Conservation (phyloP, 75 land plant genomes). For the Cryptomeria japonica region DNA sequence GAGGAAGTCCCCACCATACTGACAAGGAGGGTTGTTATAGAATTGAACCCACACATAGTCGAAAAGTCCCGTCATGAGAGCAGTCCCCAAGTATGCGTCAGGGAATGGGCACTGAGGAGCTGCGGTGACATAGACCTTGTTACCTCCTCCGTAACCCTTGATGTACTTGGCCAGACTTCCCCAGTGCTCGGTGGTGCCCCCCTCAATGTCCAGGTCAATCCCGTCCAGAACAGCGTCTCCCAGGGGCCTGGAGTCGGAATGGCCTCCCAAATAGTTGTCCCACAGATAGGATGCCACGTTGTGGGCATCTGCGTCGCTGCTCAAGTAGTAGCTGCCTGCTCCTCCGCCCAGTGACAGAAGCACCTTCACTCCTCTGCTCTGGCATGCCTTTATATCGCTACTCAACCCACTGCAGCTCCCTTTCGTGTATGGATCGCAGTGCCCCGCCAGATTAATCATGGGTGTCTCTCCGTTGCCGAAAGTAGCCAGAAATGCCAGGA, state of each 20-base stretch:
- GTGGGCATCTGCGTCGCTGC: too few species aligned
- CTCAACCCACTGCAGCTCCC: too few species aligned
- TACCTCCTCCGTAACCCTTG: neutral
- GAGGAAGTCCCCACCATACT: too few species aligned
- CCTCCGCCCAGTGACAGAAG: too few species aligned
- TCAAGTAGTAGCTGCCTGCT: too few species aligned
- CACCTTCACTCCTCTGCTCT: too few species aligned
- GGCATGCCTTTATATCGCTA: too few species aligned
- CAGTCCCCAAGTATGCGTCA: constrained; percentile 20
- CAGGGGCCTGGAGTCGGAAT: constrained; percentile 32
- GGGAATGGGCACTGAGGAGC: constrained; percentile 56
- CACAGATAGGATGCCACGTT: too few species aligned
- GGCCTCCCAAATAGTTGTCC: constrained; percentile 41
- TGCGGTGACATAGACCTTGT: constrained; percentile 28
- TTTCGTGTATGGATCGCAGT: too few species aligned
- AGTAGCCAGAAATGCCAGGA: too few species aligned
- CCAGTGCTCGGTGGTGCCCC: constrained; percentile 18
- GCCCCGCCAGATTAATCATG: too few species aligned
- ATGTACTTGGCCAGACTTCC: constrained; percentile 23
- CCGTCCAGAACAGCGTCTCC: constrained; percentile 49
- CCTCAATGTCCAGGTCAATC: constrained; percentile 54
- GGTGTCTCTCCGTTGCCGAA: too few species aligned
- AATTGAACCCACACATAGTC: constrained; percentile 53
- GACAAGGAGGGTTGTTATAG: constrained; percentile 32
- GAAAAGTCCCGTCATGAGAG: constrained; percentile 34